Conservation (phyloP, 2,329 filamentous ascomycete species). For the Lasiodiplodia citricola region DNA sequence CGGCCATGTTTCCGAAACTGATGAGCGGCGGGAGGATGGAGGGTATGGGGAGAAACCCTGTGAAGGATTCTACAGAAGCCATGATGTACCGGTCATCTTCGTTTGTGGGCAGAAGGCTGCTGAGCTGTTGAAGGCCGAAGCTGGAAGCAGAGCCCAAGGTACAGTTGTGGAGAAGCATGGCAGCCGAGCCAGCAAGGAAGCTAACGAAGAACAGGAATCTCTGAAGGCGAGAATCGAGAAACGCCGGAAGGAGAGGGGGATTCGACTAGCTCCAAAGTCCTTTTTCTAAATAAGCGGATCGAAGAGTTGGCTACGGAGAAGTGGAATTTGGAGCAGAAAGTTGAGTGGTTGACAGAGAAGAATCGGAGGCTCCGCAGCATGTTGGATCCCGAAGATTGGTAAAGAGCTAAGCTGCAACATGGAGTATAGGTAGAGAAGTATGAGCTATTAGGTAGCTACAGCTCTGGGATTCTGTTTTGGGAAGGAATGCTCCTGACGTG, state of each 20-base stretch:
- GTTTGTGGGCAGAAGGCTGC: not conserved
- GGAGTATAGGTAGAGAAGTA: not conserved
- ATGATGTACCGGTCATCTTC: not conserved
- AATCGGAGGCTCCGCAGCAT: not conserved
- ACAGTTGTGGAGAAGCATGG: not conserved
- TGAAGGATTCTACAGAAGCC: not conserved
- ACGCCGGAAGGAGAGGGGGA: not conserved
- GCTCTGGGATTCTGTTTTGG: not conserved
- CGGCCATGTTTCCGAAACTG: too few relatives aligned
- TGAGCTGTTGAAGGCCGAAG: not conserved
- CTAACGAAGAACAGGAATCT: not conserved
- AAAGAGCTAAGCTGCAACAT: not conserved
- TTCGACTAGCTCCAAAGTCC: not conserved
- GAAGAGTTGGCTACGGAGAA: not conserved
- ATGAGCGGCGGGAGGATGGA: not conserved
- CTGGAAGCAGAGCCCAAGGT: not conserved
- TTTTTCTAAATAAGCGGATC: not conserved
- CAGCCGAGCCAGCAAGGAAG: not conserved
- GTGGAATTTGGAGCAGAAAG: not conserved
- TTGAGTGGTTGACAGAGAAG: constrained; percentile 2
- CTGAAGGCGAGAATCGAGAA: not conserved
- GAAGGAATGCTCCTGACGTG: not conserved
- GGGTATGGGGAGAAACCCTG: not conserved
- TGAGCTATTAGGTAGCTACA: not conserved
- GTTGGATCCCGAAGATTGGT: not conserved